A percentile compares a stretch with the other conserved stretches of the same genome.
Evolutionary conservation across 352 stramenopile species (phyloP).

Genomic region (Phytophthora constricta): DNA sequence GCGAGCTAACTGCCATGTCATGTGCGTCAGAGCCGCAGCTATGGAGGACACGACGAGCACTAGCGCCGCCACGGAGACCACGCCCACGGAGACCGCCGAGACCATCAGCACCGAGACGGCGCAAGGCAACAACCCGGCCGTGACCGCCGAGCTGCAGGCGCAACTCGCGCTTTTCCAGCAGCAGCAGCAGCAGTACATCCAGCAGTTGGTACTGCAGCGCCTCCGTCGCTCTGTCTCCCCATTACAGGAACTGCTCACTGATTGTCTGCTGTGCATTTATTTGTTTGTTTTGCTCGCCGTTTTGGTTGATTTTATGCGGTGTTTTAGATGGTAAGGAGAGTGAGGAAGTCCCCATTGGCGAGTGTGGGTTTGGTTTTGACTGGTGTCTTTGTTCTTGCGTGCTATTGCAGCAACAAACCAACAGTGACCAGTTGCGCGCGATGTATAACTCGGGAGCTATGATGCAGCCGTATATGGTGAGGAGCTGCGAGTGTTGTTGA

Average conservation of each 20-base stretch:
- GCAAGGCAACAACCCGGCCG: conserved; percentile 30
- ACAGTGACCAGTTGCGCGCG: conserved; percentile 82
- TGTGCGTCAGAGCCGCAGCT: not conserved
- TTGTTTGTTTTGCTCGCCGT: not conserved
- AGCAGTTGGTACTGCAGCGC: conserved; percentile 60
- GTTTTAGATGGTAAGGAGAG: conserved; percentile 43
- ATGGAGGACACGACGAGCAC: conserved; percentile 45
- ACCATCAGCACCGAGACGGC: conserved; percentile 9
- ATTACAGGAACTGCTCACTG: too few species aligned
- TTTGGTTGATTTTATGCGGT: too few species aligned
- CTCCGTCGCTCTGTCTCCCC: too few species aligned
- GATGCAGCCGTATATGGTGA: conserved; percentile 89
- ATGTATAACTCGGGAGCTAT: conserved; percentile 85
- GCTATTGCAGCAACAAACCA: conserved; percentile 49
- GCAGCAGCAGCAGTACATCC: conserved; percentile 68
- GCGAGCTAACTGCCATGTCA: conserved; percentile 1
- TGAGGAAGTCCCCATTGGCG: not conserved
- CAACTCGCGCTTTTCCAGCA: conserved; percentile 66
- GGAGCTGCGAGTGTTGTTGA: not conserved
- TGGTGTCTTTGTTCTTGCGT: conserved; percentile 7
- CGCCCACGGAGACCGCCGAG: conserved; percentile 29
- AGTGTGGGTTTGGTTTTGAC: conserved; percentile 1
- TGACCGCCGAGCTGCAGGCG: conserved; percentile 48
- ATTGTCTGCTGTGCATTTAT: too few species aligned
- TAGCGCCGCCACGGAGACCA: conserved; percentile 29